These are phyloP conservation scores for Amaranthus cruentus DNA, from an alignment of 148 eudicot genomes.

Conservation along the genomic window DNA sequence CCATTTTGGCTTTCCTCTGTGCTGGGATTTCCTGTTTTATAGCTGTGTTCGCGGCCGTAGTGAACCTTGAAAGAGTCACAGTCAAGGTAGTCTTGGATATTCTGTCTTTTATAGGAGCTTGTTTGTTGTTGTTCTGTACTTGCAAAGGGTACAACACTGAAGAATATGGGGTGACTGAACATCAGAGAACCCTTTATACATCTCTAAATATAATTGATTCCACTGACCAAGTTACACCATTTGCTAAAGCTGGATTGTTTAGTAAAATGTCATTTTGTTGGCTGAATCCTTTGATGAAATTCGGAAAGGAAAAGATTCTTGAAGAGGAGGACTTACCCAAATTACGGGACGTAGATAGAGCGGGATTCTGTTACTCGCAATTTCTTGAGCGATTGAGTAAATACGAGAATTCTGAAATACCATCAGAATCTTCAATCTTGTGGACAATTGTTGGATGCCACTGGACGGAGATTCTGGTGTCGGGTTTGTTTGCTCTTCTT, in stretches of 20 bases:
- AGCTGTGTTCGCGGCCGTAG: conserved; percentile 32
- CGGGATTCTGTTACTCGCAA: conserved; percentile 52
- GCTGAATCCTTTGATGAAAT: conserved; percentile 69
- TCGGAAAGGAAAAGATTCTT: conserved; percentile 58
- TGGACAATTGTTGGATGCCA: conserved; percentile 63
- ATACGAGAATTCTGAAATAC: conserved; percentile 32
- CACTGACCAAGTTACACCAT: conserved; percentile 31
- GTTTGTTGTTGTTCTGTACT: conserved; percentile 46
- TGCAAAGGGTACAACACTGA: conserved; percentile 45
- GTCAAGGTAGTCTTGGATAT: conserved; percentile 46
- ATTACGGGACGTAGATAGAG: conserved; percentile 48
- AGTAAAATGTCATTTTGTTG: conserved; percentile 68
- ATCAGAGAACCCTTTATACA: conserved; percentile 33
- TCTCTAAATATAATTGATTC: conserved; percentile 36
- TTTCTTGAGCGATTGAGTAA: conserved; percentile 39
- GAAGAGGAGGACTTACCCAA: conserved; percentile 59
- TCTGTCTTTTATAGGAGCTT: conserved; percentile 48
- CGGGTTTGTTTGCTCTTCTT: conserved; percentile 71
- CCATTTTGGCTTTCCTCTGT: conserved; percentile 33
- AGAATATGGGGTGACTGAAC: conserved; percentile 20
- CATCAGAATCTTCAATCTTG: conserved; percentile 48
- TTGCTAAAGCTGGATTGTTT: conserved; percentile 49
- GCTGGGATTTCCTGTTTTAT: conserved; percentile 22
- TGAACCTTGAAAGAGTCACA: conserved; percentile 24
- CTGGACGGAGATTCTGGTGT: conserved; percentile 53